Conservation (phyloP, 305 asterid genomes). For the Fraxinus ornus region DNA sequence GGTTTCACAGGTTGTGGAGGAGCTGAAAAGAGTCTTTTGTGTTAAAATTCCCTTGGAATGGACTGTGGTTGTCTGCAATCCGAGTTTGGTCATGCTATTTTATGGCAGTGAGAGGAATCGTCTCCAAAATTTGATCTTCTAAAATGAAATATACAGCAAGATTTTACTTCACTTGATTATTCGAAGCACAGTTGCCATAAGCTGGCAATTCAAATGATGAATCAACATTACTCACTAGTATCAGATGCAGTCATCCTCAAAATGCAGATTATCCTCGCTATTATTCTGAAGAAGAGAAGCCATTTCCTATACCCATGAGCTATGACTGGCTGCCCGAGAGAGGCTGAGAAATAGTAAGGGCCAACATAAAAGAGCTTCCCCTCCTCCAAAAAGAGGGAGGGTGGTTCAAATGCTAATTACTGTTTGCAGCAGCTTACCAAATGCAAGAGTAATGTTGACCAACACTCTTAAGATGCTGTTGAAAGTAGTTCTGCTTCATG, state of each 20-base stretch:
- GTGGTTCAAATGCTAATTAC: slow-evolving; percentile 69
- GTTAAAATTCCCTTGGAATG: slow-evolving; percentile 32
- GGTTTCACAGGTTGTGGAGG: not conserved
- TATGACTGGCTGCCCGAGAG: slow-evolving; percentile 81
- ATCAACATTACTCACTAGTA: slow-evolving; percentile 30
- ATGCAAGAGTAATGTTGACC: slow-evolving; percentile 64
- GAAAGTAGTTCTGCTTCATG: slow-evolving; percentile 74
- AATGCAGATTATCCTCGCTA: slow-evolving; percentile 88
- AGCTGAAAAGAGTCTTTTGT: not conserved
- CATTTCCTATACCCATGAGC: slow-evolving; percentile 90
- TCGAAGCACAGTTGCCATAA: not conserved
- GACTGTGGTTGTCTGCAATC: slow-evolving; percentile 39
- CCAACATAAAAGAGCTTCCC: slow-evolving; percentile 52
- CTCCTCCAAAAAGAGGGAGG: slow-evolving; percentile 80
- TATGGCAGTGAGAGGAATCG: slow-evolving; percentile 29
- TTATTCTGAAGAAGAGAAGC: slow-evolving; percentile 78
- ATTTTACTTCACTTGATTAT: slow-evolving; percentile 54
- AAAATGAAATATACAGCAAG: slow-evolving; percentile 29
- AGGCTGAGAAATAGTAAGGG: slow-evolving; percentile 68
- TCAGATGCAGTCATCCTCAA: slow-evolving; percentile 58
- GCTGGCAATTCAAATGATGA: slow-evolving; percentile 29
- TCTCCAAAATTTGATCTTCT: slow-evolving; percentile 32
- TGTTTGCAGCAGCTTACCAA: slow-evolving; percentile 59
- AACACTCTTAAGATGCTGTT: slow-evolving; percentile 85
- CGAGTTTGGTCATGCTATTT: slow-evolving; percentile 32